Evolutionary conservation across 1,139 yeast genomes (phyloP), one percentile per base, ranked within the genome.

Genomic region (Sugiyamaella grinbergsii): DNA sequence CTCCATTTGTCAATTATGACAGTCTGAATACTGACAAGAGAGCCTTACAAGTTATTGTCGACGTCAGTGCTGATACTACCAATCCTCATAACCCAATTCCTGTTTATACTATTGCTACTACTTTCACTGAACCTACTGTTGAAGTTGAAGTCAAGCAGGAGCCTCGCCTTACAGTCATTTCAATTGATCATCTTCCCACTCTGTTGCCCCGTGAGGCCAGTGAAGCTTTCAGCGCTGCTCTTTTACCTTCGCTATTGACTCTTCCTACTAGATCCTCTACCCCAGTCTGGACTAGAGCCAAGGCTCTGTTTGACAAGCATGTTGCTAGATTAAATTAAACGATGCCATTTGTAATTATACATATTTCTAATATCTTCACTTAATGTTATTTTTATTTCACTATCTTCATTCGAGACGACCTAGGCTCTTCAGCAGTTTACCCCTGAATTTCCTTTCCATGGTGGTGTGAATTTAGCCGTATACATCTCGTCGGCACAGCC

Each of bases 21-120:
- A 70, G 79, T 54, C 79, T 93, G 68, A 85, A 86, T 72, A 72
- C 70, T 52, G 71, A 73, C 54, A 62, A 67, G 49, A 87, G 98
- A 80, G 83, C 79, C 60, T 80, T 93, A 67, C 83, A 93, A 69
- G 88, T 94, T 18, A 89, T 94, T 58, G 97, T 93, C 48, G 98
- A 93, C 70, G 98, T 93, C 52, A 88, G 96, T 52, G 98, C 98
- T 53, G 98, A 94, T 72, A 93, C 98, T 47, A 93, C 98, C 51
- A 94, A 93, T 71, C 98, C 98, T 54, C 94, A 90, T 76, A 93
- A 93, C 74, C 98, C 98, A 55, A 81, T 93, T 57, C 98, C 98
- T 58, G 93, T 93, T 52, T 94, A 93, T 71, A 76, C 81, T 29
- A 77, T 88, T 60, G 95, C 96, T 52, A 93, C 98, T 28, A 91